Evolutionary conservation across 495 filamentous ascomycete genomes (phyloP), one percentile per base, ranked within the genome.

Genomic region (Penicillium arizonense): DNA sequence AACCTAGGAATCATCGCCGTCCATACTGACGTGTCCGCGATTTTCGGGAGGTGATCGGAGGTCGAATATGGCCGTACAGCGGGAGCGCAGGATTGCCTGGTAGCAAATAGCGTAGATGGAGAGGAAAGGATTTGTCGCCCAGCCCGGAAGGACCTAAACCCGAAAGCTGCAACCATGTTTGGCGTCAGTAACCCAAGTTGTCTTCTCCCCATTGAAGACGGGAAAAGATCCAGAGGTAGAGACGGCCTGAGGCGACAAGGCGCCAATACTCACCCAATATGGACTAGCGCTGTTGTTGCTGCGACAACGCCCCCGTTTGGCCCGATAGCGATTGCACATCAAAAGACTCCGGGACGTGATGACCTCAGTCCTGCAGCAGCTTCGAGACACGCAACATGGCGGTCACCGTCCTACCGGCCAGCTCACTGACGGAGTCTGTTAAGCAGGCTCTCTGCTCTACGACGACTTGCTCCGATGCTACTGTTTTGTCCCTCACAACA

Each of bases 11-110:
- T 76, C 52, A 94, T 67, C 3, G 80, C 81, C 37, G 73, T 75
- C 90, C 90, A 95, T 68, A 91, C 78, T 3, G 84, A 83, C 6
- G 79, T 63, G 52, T 89, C 81, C 16, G 77, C 75, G 54, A 91
- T 71, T 52, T 78, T 82, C 26, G 84, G 86, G 20, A 82, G 63
- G 2, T 68, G 53, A 43, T 67, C 56, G 24, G 72, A 68, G 46
- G 62, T 68, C 12, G 60, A 66, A 48, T 72, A 73, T 54, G 55
- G 36, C 43, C 63, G 51, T 53, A 55, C 34, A 32, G 52, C 32
- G 47, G 57, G 38, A 20, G 30, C 45, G 24, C 54, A 21, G 23
- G 50, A 52, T 28, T 51, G 51, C 43, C 35, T 26, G 13, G 40
- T 37, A 14, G 50, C 26, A 35, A 16, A 37, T 16, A 43, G 42